Percentiles rank a stretch among this genome's conserved stretches.
These are phyloP conservation scores for Mucor lusitanicus DNA, from an alignment of 371 early-diverging fungal species.

Conservation along the genomic window DNA sequence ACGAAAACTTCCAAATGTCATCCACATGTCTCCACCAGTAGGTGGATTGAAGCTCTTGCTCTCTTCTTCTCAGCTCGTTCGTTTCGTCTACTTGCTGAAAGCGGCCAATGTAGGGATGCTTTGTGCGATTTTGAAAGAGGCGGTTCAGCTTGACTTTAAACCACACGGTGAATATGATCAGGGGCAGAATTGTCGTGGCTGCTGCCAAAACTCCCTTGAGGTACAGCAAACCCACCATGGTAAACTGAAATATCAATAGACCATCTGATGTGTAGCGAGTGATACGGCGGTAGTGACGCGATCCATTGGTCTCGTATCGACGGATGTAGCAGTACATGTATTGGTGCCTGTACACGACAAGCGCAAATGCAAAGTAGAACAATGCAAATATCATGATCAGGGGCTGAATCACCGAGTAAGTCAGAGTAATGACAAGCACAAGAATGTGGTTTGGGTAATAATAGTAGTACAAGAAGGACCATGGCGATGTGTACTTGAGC, in stretches of 20 bases:
- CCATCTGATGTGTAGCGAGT: conserved; percentile 80
- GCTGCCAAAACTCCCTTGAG: conserved; percentile 56
- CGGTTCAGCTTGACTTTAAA: conserved; percentile 50
- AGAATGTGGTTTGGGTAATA: conserved; percentile 76
- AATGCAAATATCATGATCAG: conserved; percentile 79
- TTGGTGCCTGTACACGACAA: conserved; percentile 79
- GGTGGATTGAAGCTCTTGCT: not conserved
- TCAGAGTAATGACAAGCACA: conserved; percentile 81
- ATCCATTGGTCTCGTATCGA: conserved; percentile 80
- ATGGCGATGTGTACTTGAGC: conserved; percentile 56
- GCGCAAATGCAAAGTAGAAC: conserved; percentile 75
- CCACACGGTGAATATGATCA: conserved; percentile 55
- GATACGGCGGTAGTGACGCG: conserved; percentile 72
- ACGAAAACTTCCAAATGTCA: conserved; percentile 43
- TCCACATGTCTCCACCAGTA: conserved; percentile 15
- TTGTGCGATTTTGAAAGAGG: conserved; percentile 43
- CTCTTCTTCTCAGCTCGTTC: not conserved
- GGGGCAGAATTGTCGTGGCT: conserved; percentile 47
- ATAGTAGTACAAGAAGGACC: conserved; percentile 67
- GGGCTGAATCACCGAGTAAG: conserved; percentile 88
- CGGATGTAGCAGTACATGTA: conserved; percentile 85
- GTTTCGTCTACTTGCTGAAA: conserved; percentile 18
- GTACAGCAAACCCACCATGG: conserved; percentile 79
- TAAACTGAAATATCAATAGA: conserved; percentile 82
- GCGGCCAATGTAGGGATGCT: conserved; percentile 46